Evolutionary conservation across 2,329 filamentous ascomycete genomes (phyloP).

Genomic region (Fusarium sp.): DNA sequence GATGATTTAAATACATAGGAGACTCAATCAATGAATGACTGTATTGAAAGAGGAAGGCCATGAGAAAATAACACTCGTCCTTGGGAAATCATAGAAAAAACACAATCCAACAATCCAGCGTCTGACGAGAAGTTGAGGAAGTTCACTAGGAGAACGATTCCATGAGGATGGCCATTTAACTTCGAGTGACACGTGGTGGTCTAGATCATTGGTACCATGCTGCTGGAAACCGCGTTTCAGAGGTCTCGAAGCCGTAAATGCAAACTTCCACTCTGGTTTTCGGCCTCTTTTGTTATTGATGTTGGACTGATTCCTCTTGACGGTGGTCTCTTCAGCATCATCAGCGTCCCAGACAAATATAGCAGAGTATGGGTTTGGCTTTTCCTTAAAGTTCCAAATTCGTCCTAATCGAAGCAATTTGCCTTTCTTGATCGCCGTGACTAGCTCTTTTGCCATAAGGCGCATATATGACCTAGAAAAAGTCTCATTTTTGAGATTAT

Average conservation of each 20-base stretch:
- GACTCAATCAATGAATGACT: not conserved
- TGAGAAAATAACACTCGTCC: not conserved
- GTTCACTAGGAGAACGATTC: not conserved
- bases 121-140: not conserved
- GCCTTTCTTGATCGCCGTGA: not conserved
- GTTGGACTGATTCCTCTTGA: too few relatives aligned
- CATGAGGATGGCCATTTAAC: not conserved
- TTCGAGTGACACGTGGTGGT: not conserved
- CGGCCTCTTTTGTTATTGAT: not conserved
- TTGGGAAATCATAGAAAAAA: not conserved
- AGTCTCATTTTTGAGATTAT: not conserved
- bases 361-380: not conserved
- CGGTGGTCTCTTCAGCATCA: too few relatives aligned
- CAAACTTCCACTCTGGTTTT: not conserved
- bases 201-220: not conserved
- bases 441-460: not conserved
- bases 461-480: not conserved
- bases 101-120: not conserved
- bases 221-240: not conserved
- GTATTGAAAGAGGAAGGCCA: not conserved
- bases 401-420: not conserved
- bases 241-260: not conserved
- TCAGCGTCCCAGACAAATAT: not conserved
- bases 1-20: not conserved
- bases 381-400: not conserved